phyloP scores from a whole-genome alignment of 345 rosid genomes.

The Eucalyptus pauciflora region DNA sequence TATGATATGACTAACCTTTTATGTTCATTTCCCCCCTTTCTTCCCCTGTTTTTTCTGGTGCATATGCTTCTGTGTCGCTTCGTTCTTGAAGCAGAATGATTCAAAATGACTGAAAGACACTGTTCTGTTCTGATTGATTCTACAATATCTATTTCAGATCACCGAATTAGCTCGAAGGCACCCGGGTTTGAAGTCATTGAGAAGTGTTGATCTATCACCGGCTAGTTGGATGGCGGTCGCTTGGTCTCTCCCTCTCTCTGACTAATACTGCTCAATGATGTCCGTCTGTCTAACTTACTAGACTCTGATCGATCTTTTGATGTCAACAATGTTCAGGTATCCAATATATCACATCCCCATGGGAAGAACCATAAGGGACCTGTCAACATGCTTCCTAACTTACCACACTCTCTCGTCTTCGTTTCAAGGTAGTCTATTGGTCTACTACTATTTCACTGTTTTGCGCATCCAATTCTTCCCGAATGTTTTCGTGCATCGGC shows the following conservation, averaged over 20 bases:
- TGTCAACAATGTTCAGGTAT: conserved; percentile 35
- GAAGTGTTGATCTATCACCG: conserved; percentile 98
- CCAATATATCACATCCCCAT: conserved; percentile 98
- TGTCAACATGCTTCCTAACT: conserved; percentile 91
- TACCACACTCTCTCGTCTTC: conserved; percentile 97
- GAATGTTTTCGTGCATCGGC: not conserved
- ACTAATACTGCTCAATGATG: not conserved
- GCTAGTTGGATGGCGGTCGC: conserved; percentile 99
- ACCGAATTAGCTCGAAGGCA: conserved; percentile 57
- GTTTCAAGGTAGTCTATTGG: conserved; percentile 56
- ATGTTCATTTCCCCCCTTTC: not conserved
- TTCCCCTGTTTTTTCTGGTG: not conserved
- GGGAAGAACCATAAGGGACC: conserved; percentile 97
- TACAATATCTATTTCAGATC: conserved; percentile 28
- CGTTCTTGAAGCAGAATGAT: not conserved
- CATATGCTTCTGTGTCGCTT: not conserved
- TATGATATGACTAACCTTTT: not conserved
- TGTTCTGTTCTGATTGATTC: not conserved
- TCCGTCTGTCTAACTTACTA: not conserved
- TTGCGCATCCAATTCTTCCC: not conserved
- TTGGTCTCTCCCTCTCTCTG: conserved; percentile 35
- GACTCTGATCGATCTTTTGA: not conserved
- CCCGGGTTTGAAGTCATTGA: conserved; percentile 80
- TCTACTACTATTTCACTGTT: not conserved
- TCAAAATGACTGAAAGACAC: not conserved